A percentile compares a stretch with the other conserved stretches of the same genome.
phyloP scores from a whole-genome alignment of 2,329 filamentous ascomycete species.

The Lasiodiplodia citricola region DNA sequence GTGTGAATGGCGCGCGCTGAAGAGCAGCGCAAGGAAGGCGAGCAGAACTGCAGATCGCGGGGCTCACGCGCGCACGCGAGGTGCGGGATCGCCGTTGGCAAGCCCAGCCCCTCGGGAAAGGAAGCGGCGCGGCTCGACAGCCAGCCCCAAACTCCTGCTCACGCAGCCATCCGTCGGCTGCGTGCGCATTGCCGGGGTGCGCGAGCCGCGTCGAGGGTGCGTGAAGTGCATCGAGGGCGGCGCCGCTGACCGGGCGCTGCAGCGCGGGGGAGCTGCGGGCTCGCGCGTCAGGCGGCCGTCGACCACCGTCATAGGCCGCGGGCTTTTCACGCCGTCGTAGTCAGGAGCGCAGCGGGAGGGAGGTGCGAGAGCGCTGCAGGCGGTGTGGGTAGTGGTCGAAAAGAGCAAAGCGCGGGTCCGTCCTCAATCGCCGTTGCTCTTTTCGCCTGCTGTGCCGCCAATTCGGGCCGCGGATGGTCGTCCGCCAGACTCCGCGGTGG shows the following conservation, averaged over 20 bases:
- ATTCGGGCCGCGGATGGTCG: constrained; percentile 8
- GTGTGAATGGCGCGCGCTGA: neutral
- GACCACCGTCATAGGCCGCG: neutral
- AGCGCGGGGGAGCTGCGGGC: neutral
- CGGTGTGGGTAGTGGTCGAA: neutral
- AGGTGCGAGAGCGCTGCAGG: neutral
- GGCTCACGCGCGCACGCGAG: constrained; percentile 19
- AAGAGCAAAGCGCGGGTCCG: neutral
- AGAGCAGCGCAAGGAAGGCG: constrained; percentile 12
- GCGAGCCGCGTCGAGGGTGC: neutral
- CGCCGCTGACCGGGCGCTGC: neutral
- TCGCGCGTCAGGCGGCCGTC: constrained; percentile 4
- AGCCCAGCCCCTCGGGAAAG: constrained; percentile 12
- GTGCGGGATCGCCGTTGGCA: constrained; percentile 17
- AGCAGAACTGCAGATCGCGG: constrained; percentile 6
- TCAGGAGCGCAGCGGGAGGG: neutral
- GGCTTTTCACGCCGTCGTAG: neutral
- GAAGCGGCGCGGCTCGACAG: constrained; percentile 4
- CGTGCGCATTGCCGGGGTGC: neutral
- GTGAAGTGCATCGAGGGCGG: neutral
- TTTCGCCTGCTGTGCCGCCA: neutral
- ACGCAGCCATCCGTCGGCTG: neutral
- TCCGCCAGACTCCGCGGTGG: neutral
- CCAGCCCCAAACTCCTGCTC: neutral
- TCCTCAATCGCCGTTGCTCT: neutral